Conservation (phyloP, 1,284 basidiomycete species). For the Phylloboletellus chloephorus region DNA sequence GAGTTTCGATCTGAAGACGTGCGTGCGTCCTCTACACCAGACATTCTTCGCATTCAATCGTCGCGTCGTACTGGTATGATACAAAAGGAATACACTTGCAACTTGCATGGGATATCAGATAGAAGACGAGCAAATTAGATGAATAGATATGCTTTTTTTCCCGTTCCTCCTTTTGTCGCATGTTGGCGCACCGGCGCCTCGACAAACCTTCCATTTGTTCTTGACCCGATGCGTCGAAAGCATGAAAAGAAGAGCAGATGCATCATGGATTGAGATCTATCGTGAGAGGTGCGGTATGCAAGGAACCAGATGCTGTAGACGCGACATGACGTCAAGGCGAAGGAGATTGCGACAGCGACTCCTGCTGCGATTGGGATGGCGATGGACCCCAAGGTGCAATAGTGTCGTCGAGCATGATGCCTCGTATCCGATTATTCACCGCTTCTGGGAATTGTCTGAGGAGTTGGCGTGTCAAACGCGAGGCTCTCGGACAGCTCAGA, state of each 20-base stretch:
- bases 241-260: too few species aligned
- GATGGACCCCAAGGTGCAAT: constrained; percentile 31
- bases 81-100: constrained; percentile 12
- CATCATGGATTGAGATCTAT: constrained; percentile 1
- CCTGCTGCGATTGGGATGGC: constrained; percentile 10
- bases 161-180: neutral
- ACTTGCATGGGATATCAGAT: constrained; percentile 7
- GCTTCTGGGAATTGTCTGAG: constrained; percentile 66
- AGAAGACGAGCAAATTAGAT: constrained; percentile 11
- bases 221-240: too few species aligned
- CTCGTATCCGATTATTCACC: constrained; percentile 62
- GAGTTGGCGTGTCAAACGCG: constrained; percentile 1
- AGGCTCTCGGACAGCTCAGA: constrained; percentile 1
- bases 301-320: neutral
- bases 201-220: neutral
- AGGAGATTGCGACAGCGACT: constrained; percentile 7
- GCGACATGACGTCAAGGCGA: constrained; percentile 1
- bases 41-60: neutral
- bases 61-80: constrained; percentile 8
- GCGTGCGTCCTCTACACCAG: neutral
- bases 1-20: neutral
- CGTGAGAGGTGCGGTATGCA: neutral
- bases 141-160: constrained; percentile 3
- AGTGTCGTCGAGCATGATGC: constrained; percentile 55
- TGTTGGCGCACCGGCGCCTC: too few species aligned